These are phyloP conservation scores for Monosporozyma solicola DNA, from an alignment of 805 yeast genomes.

Conservation along the genomic window DNA sequence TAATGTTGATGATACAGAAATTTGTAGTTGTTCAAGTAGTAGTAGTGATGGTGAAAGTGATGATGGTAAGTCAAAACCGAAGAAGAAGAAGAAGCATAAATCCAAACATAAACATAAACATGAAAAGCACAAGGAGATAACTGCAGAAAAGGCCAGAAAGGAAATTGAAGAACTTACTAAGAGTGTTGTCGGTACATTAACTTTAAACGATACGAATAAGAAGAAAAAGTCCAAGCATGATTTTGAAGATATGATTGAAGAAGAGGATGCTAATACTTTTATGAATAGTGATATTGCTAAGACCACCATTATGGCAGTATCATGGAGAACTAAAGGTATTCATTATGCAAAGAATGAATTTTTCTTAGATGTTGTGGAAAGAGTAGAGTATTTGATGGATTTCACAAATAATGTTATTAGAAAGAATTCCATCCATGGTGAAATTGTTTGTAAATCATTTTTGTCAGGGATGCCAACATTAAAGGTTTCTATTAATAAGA, in stretches of 20 bases:
- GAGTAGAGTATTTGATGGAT: constrained; percentile 59
- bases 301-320: constrained; percentile 66
- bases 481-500: constrained; percentile 66
- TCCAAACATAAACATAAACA: constrained; percentile 2
- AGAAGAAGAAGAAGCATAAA: constrained; percentile 1
- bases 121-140: neutral
- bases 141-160: neutral
- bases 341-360: constrained; percentile 83
- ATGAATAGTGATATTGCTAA: constrained; percentile 66
- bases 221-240: constrained; percentile 1
- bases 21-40: neutral
- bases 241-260: constrained; percentile 1
- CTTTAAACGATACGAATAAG: neutral
- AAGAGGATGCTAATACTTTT: constrained; percentile 28
- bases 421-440: constrained; percentile 63
- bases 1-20: neutral
- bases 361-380: constrained; percentile 77
- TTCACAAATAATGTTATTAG: constrained; percentile 50
- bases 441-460: constrained; percentile 62
- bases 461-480: constrained; percentile 86
- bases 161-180: constrained; percentile 6
- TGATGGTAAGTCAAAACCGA: neutral
- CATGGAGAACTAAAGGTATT: constrained; percentile 92
- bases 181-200: constrained; percentile 7
- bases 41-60: neutral